These are phyloP conservation scores for Didymella glomerata DNA, from an alignment of 2,329 filamentous ascomycete genomes.

Conservation along the genomic window DNA sequence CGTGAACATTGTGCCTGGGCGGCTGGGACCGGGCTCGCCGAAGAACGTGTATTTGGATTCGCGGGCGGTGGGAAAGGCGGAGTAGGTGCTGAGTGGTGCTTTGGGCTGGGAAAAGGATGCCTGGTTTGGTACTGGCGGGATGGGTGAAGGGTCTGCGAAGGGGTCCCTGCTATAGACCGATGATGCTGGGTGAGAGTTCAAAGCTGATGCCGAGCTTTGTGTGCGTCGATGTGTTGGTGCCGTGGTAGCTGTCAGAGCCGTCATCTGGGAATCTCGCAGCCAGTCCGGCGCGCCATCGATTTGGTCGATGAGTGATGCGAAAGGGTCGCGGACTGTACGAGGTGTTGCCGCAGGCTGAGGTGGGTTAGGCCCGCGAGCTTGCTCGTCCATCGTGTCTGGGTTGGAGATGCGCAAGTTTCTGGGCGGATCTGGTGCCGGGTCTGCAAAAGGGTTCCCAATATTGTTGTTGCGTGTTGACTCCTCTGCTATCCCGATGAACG, in stretches of 20 bases:
- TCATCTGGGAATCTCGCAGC: slow-evolving; percentile 28
- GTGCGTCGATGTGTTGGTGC: slow-evolving; percentile 38
- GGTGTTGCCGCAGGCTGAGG: slow-evolving; percentile 41
- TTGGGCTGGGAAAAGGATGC: neutral
- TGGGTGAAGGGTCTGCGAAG: slow-evolving; percentile 38
- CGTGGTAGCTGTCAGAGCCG: slow-evolving; percentile 15
- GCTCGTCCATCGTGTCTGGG: slow-evolving; percentile 15
- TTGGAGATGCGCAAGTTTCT: slow-evolving; percentile 42
- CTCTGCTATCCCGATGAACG: slow-evolving; percentile 42
- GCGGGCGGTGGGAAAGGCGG: slow-evolving; percentile 30
- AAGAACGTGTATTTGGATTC: slow-evolving; percentile 42
- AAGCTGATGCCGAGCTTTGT: slow-evolving; percentile 41
- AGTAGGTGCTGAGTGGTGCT: slow-evolving; percentile 18
- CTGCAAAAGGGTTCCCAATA: slow-evolving; percentile 39
- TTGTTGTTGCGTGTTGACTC: slow-evolving; percentile 38
- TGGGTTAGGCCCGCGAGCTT: slow-evolving; percentile 31
- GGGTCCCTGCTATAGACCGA: slow-evolving; percentile 42
- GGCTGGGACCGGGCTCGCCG: slow-evolving; percentile 48
- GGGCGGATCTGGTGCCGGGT: slow-evolving; percentile 33
- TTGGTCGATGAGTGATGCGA: slow-evolving; percentile 42
- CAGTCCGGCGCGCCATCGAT: slow-evolving; percentile 39
- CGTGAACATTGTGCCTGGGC: slow-evolving; percentile 33
- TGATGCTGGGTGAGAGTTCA: slow-evolving; percentile 41
- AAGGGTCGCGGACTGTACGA: slow-evolving; percentile 37
- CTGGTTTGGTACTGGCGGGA: slow-evolving; percentile 21